A percentile compares a stretch with the other conserved stretches of the same genome.
Evolutionary conservation across 306 rosid genomes (phyloP).

Genomic region (Pyrus betulifolia): DNA sequence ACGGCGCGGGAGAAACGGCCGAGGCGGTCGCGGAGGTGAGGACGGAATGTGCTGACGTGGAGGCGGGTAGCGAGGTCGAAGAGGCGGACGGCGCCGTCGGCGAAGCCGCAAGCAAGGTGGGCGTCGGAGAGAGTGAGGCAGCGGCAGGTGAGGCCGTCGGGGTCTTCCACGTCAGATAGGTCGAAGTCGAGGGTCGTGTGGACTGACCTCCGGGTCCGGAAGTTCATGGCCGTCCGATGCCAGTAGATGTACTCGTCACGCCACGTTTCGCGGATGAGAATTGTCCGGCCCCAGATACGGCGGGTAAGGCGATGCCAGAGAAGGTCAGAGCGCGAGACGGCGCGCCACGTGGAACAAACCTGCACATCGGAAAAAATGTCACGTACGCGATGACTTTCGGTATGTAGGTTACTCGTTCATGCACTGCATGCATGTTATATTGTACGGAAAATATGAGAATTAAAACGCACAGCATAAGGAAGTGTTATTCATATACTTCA

Average conservation of each 20-base stretch:
- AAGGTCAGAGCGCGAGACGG: constrained; percentile 50
- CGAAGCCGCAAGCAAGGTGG: constrained; percentile 69
- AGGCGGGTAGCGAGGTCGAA: constrained; percentile 34
- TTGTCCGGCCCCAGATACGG: constrained; percentile 59
- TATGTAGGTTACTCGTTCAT: neutral
- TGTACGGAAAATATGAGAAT: neutral
- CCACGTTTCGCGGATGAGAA: constrained; percentile 45
- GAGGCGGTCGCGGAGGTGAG: constrained; percentile 25
- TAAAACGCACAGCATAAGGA: no score
- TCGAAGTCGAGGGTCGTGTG: constrained; percentile 30
- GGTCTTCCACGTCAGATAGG: constrained; percentile 30
- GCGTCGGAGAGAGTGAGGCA: constrained; percentile 62
- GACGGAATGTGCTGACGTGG: constrained; percentile 46
- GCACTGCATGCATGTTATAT: neutral
- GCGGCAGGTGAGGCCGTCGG: constrained; percentile 43
- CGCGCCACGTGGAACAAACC: constrained; percentile 92
- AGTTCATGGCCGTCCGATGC: constrained; percentile 67
- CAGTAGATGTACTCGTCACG: constrained; percentile 51
- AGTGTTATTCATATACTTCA: no score
- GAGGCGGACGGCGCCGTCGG: constrained; percentile 73
- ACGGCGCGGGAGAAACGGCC: constrained; percentile 62
- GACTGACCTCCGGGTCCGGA: constrained; percentile 7
- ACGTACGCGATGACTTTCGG: no score
- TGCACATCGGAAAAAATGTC: constrained; percentile 9
- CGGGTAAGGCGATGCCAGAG: constrained; percentile 56